Conservation (phyloP, 2,329 filamentous ascomycete genomes). For the Eurotiales sp. region DNA sequence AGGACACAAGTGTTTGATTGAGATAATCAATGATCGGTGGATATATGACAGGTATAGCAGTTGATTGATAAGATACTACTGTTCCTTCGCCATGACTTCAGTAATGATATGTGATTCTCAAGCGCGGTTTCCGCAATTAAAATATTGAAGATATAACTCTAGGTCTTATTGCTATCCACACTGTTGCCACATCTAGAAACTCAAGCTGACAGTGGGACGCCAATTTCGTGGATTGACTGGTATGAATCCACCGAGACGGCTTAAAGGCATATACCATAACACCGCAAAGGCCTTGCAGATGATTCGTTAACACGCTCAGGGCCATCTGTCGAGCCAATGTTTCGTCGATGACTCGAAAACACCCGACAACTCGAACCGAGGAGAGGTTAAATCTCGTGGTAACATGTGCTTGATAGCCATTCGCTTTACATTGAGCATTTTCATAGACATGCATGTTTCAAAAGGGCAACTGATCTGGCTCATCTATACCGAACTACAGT, state of each 20-base stretch:
- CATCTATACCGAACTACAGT: too few species aligned
- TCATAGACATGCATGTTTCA: too few species aligned
- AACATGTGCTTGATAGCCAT: too few species aligned
- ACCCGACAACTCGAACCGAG: too few species aligned
- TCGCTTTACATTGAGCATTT: too few species aligned
- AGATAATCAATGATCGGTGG: not conserved
- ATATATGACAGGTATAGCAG: not conserved
- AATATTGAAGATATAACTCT: not conserved
- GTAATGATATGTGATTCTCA: not conserved
- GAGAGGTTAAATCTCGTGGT: too few species aligned
- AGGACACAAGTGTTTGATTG: not conserved
- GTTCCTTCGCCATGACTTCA: not conserved
- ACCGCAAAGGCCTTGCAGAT: too few species aligned
- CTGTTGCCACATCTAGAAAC: not conserved
- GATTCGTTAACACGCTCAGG: too few species aligned
- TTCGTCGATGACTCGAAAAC: too few species aligned
- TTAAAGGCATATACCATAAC: not conserved
- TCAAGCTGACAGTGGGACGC: not conserved
- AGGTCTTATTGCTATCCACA: not conserved
- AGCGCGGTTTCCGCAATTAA: constrained; percentile 8
- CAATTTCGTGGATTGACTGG: not conserved
- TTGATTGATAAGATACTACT: not conserved
- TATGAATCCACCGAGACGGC: not conserved
- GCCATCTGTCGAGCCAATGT: too few species aligned
- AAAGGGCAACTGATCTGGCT: too few species aligned